These are phyloP conservation scores for Acer saccharum DNA, from an alignment of 345 rosid species.

Conservation along the genomic window DNA sequence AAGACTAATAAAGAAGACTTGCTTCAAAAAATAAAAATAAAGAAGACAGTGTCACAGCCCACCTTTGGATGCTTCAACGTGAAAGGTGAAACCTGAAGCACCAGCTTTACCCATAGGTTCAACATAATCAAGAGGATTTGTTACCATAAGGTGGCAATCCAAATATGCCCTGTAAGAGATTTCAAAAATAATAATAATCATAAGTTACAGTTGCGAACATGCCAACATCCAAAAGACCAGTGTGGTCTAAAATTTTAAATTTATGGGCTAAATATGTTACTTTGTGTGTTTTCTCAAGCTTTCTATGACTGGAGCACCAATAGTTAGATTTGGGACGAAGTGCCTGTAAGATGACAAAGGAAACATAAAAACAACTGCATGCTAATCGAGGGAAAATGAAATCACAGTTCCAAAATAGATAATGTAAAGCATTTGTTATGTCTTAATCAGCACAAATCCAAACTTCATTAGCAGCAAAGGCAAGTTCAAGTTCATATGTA, in stretches of 20 bases:
- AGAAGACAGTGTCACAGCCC: constrained; percentile 11
- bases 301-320: constrained; percentile 88
- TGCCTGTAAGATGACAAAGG: constrained; percentile 49
- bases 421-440: not conserved
- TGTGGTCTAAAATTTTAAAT: not conserved
- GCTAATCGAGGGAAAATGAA: not conserved
- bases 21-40: not conserved
- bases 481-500: not conserved
- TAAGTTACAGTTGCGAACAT: not conserved
- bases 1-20: not conserved
- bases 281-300: constrained; percentile 88
- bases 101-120: constrained; percentile 78
- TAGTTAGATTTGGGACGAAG: constrained; percentile 84
- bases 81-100: constrained; percentile 98
- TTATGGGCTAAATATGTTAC: constrained; percentile 33
- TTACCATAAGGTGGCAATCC: constrained; percentile 96
- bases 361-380: not conserved
- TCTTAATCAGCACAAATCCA: not conserved
- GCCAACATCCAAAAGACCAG: not conserved
- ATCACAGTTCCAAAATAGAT: not conserved
- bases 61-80: constrained; percentile 84
- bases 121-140: constrained; percentile 87
- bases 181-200: not conserved
- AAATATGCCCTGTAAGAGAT: constrained; percentile 68
- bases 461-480: not conserved